These are phyloP conservation scores for Agaricus bisporus DNA, from an alignment of 768 basidiomycete genomes.

Conservation along the genomic window DNA sequence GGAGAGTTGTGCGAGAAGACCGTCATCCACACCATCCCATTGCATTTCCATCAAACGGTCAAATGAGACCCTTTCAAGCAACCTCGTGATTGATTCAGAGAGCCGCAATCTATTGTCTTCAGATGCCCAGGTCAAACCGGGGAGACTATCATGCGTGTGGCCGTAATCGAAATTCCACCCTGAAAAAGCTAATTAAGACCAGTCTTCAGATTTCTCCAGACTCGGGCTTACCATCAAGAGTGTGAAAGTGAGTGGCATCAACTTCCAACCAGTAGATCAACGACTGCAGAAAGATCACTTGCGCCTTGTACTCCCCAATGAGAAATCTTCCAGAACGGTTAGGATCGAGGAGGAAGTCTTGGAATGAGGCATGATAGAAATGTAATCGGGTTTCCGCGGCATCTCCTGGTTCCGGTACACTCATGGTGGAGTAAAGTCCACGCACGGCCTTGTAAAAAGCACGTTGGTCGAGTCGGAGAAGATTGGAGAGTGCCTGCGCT, in stretches of 20 bases:
- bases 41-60: too few species aligned
- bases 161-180: not conserved
- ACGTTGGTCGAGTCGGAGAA: not conserved
- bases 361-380: constrained; percentile 3
- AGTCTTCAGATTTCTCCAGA: too few species aligned
- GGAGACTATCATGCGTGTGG: not conserved
- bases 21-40: not conserved
- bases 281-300: not conserved
- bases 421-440: not conserved
- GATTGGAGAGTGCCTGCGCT: not conserved
- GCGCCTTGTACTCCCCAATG: not conserved
- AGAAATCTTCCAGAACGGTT: not conserved
- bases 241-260: not conserved
- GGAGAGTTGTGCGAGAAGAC: not conserved
- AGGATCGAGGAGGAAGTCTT: not conserved
- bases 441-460: not conserved
- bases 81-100: too few species aligned
- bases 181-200: not conserved
- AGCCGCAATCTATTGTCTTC: not conserved
- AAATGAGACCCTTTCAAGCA: too few species aligned
- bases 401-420: not conserved
- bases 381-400: not conserved
- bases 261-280: not conserved
- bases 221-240: not conserved
- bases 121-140: not conserved